Conservation (phyloP, 1,139 yeast genomes). For the Blastobotrys capitulatus region DNA sequence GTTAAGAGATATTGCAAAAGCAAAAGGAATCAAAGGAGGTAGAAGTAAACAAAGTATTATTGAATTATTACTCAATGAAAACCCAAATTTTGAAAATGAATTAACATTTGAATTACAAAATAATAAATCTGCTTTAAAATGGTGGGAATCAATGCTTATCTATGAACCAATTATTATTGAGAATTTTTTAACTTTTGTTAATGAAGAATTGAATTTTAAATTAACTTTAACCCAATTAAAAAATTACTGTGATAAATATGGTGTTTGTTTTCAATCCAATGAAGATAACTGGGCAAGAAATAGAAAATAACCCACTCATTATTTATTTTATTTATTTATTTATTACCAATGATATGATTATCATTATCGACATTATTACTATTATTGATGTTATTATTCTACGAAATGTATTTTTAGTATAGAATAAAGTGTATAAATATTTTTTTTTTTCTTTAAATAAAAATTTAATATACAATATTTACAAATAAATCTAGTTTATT, state of each 20-base stretch:
- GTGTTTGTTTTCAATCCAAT: slow-evolving; percentile 6
- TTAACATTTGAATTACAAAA: background rate
- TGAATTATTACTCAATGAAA: background rate
- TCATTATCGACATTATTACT: too few species aligned
- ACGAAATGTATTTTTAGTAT: too few species aligned
- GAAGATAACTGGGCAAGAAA: background rate
- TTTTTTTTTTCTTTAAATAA: too few species aligned
- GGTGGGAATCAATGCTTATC: slow-evolving; percentile 10
- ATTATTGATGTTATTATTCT: too few species aligned
- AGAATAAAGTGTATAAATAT: too few species aligned
- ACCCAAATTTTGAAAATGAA: background rate
- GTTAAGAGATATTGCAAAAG: slow-evolving; percentile 3
- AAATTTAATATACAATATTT: background rate
- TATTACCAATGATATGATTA: too few species aligned
- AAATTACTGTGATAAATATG: slow-evolving; percentile 7
- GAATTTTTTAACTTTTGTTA: slow-evolving; percentile 3
- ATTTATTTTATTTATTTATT: background rate
- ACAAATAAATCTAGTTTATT: background rate
- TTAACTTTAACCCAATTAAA: background rate
- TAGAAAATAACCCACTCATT: background rate
- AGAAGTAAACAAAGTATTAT: slow-evolving; percentile 1
- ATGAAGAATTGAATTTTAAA: background rate
- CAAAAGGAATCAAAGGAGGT: slow-evolving; percentile 4
- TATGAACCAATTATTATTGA: slow-evolving; percentile 10
- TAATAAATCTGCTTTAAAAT: background rate